A percentile compares a stretch with the other conserved stretches of the same genome.
Conservation (phyloP, 176 grass and related monocot genomes). For the Phragmites australis region DNA sequence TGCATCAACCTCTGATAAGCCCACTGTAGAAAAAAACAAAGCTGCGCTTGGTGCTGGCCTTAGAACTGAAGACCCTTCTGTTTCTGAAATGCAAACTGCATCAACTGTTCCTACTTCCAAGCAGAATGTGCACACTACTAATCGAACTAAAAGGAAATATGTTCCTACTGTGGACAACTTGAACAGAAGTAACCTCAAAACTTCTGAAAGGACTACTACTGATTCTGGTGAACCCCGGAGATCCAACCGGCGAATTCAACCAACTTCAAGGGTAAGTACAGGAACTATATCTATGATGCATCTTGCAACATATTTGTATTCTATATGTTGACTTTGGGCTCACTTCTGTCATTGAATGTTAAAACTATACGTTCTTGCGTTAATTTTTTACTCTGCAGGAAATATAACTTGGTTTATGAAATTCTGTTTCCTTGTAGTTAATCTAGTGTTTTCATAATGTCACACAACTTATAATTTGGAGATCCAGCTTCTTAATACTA, state of each 20-base stretch:
- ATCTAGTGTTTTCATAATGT: not conserved
- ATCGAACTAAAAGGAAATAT: constrained; percentile 51
- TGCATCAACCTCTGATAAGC: constrained; percentile 40
- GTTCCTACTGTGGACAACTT: constrained; percentile 39
- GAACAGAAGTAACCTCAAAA: constrained; percentile 43
- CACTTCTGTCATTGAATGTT: constrained; percentile 8
- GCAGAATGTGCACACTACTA: constrained; percentile 23
- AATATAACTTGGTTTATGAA: constrained; percentile 27
- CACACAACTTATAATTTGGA: constrained; percentile 1
- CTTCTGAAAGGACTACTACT: constrained; percentile 38
- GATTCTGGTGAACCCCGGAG: constrained; percentile 75
- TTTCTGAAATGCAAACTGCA: constrained; percentile 44
- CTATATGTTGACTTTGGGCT: not conserved
- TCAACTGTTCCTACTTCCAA: constrained; percentile 44
- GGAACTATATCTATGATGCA: not conserved
- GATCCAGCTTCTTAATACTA: not conserved
- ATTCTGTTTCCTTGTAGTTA: constrained; percentile 11
- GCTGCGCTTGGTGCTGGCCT: constrained; percentile 11
- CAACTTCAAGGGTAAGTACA: constrained; percentile 79
- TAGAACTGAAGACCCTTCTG: constrained; percentile 42
- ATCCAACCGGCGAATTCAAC: constrained; percentile 92
- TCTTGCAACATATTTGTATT: not conserved
- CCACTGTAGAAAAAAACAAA: constrained; percentile 42
- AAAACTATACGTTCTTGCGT: not conserved
- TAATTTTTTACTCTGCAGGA: constrained; percentile 8